Base-by-base conservation (phyloP, 1,284 basidiomycete species). In the Kwoniella shivajii region DNA sequence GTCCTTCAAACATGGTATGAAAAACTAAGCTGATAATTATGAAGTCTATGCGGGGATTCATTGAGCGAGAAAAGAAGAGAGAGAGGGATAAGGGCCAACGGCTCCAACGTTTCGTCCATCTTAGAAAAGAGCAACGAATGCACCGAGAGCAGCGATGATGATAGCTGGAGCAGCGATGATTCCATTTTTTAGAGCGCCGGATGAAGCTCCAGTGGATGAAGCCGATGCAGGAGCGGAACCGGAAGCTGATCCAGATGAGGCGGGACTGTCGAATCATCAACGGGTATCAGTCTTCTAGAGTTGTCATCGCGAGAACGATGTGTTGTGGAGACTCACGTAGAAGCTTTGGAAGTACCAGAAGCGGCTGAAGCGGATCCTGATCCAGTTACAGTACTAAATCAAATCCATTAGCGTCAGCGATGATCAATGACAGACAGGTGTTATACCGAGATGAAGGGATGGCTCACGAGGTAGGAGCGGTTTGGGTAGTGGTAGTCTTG, bases 101-200 rank as follows among this genome's bases (percentile, higher is more conserved):
- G n/a, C n/a, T n/a, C n/a, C n/a, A n/a, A n/a, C n/a, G n/a, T 45
- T 31, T n/a, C 29, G 29, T 30, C n/a, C 10, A 36, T 49, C 47
- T 61, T 67, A 62, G 60, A 68, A 50, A 43, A 69, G 56, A 53
- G 68, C 61, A 37, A 60, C 54, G 63, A 64, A 34, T 71, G 56
- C 63, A 54, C 65, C 64, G 45, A 59, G 52, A 45, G 50, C 39
- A 56, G 66, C 53, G 56, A 65, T 54, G 54, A 61, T 37, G 47
- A 70, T 47, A 54, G 61, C 59, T 16, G 62, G 57, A 20, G 48
- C 29, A 22, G 50, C 27, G 24, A 54, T 44, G 24, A 44, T 47
- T 18, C 34, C 43, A 20, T 53, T 31, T 22, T 46, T 29, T 20
- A 57, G 20, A 22, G 53, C 57, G 6, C 57, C 57, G 46, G 61